Evolutionary conservation across 163 green algal genomes (phyloP).

Genomic region (Coccomyxa subellipsoidea): DNA sequence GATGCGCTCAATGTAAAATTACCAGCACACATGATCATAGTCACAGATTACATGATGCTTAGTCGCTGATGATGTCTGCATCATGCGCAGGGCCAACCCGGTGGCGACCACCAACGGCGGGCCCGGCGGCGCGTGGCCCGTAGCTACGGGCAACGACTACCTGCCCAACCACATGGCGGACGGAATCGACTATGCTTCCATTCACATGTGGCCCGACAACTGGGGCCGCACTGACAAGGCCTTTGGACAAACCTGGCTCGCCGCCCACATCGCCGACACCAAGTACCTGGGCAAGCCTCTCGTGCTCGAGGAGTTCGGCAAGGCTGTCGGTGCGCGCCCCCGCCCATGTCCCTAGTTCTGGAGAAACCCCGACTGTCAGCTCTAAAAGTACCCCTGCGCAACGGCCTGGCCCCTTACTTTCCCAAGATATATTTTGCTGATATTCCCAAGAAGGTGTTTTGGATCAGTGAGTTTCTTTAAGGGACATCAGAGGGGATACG

Average conservation of each 20-base stretch:
- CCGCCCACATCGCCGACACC: not conserved
- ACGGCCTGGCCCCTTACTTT: too few relatives aligned
- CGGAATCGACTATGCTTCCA: constrained; percentile 40
- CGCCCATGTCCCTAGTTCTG: too few relatives aligned
- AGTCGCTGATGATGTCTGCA: not conserved
- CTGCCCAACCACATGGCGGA: constrained; percentile 13
- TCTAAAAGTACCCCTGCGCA: too few relatives aligned
- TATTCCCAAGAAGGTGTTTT: too few relatives aligned
- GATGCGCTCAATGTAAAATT: too few relatives aligned
- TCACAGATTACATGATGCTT: not conserved
- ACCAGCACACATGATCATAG: too few relatives aligned
- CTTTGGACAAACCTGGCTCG: constrained; percentile 17
- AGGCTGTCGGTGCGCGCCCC: constrained; percentile 1
- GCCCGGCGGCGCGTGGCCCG: constrained; percentile 7
- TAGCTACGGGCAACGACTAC: constrained; percentile 29
- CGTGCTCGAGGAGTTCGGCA: constrained; percentile 34
- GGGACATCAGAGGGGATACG: too few relatives aligned
- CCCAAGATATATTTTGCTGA: too few relatives aligned
- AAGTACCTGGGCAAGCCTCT: constrained; percentile 21
- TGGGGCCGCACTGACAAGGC: constrained; percentile 29
- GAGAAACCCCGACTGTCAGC: too few relatives aligned
- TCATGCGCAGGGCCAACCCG: not conserved
- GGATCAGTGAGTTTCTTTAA: too few relatives aligned
- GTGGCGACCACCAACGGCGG: not conserved
- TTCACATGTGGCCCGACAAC: constrained; percentile 52